Evolutionary conservation across 805 yeast genomes (phyloP).

Genomic region (Candida alai): DNA sequence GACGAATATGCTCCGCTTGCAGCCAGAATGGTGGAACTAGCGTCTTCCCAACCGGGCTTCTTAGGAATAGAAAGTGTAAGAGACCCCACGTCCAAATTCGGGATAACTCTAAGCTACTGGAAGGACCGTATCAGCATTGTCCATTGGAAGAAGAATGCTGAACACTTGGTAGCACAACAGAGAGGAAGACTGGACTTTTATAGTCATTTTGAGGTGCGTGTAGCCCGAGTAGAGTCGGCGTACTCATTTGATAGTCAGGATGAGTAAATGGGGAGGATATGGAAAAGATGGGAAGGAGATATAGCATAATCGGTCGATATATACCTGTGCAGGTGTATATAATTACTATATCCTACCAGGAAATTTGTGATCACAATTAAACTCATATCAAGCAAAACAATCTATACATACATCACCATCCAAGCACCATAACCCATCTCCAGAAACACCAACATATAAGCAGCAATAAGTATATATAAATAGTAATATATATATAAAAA

Average conservation of each 20-base stretch:
- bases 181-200: slow-evolving; percentile 12
- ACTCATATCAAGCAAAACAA: no score
- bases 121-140: slow-evolving; percentile 9
- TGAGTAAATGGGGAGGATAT: no score
- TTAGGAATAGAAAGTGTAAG: slow-evolving; percentile 15
- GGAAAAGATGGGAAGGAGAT: no score
- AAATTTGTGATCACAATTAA: no score
- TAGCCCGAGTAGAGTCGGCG: slow-evolving; percentile 14
- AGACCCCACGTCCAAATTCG: slow-evolving; percentile 9
- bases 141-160: slow-evolving; percentile 14
- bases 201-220: slow-evolving; percentile 8
- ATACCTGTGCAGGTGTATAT: no score
- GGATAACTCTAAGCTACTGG: slow-evolving; percentile 18
- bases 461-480: no score
- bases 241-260: slow-evolving; percentile 6
- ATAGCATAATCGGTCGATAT: no score
- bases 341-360: no score
- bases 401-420: no score
- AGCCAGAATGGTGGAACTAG: slow-evolving; percentile 12
- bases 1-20: slow-evolving; percentile 9
- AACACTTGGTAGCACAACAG: slow-evolving; percentile 14
- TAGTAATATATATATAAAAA: no score
- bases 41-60: slow-evolving; percentile 12
- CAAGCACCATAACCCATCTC: no score
- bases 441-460: no score